These are phyloP conservation scores for Angophora floribunda DNA, from an alignment of 345 rosid species.

Conservation along the genomic window DNA sequence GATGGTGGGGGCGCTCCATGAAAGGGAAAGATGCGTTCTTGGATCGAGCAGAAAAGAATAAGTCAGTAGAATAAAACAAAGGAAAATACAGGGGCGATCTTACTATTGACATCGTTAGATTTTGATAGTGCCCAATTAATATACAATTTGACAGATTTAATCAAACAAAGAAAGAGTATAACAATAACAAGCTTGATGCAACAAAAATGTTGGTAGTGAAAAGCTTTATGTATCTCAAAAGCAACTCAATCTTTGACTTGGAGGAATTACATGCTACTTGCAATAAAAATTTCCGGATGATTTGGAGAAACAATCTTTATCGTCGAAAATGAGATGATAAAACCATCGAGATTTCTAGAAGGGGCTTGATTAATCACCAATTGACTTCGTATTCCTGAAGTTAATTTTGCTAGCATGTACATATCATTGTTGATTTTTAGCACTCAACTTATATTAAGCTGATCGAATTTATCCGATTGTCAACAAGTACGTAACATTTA, in stretches of 20 bases:
- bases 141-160: neutral
- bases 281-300: neutral
- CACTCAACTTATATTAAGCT: neutral
- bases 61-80: neutral
- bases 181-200: neutral
- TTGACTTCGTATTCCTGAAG: neutral
- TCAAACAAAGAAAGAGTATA: neutral
- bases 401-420: neutral
- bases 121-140: neutral
- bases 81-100: neutral
- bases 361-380: neutral
- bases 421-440: neutral
- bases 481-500: neutral
- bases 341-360: rapidly evolving
- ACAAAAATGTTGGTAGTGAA: neutral
- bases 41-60: neutral
- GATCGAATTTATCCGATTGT: neutral
- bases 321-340: neutral
- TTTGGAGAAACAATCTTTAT: neutral
- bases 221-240: neutral
- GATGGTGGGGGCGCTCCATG: neutral
- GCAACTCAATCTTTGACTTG: neutral
- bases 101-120: neutral
- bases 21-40: neutral
- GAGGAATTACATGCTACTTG: neutral